phyloP scores from a whole-genome alignment of 1,284 basidiomycete genomes.

The Singerocomus rubriflavus region DNA sequence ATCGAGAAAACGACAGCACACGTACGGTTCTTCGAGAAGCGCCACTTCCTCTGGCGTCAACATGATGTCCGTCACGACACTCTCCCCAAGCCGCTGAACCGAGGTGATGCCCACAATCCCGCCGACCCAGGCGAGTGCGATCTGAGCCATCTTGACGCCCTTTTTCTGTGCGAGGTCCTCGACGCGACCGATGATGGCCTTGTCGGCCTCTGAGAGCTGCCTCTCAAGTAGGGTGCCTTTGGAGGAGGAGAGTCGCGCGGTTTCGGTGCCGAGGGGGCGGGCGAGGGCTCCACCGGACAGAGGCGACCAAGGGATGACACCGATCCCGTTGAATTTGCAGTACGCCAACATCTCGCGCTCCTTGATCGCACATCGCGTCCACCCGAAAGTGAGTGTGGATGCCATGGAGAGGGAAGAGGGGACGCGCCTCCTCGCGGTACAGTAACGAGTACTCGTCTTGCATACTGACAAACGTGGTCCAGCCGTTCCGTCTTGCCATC shows the following conservation, averaged over 20 bases:
- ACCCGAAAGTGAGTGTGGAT: no score
- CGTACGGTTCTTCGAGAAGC: slow-evolving; percentile 33
- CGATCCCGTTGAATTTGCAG: slow-evolving; percentile 46
- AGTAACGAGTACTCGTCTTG: slow-evolving; percentile 43
- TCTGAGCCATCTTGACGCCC: slow-evolving; percentile 39
- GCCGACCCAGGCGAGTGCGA: slow-evolving; percentile 40
- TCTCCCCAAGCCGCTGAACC: slow-evolving; percentile 24
- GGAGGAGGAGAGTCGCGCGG: slow-evolving; percentile 17
- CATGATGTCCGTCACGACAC: slow-evolving; percentile 16
- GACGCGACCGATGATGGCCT: slow-evolving; percentile 39
- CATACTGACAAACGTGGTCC: slow-evolving; percentile 40
- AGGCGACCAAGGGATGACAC: slow-evolving; percentile 43
- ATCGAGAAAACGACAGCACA: background rate
- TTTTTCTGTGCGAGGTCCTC: slow-evolving; percentile 39
- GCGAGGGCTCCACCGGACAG: slow-evolving; percentile 40
- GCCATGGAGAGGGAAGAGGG: no score
- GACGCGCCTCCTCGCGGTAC: slow-evolving; percentile 39
- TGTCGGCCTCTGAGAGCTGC: slow-evolving; percentile 31
- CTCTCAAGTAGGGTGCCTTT: slow-evolving; percentile 33
- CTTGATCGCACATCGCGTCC: slow-evolving; percentile 25
- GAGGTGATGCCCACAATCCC: slow-evolving; percentile 35
- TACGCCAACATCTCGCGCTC: slow-evolving; percentile 48
- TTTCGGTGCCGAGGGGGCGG: slow-evolving; percentile 34
- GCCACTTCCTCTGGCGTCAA: slow-evolving; percentile 28
- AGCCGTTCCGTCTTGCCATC: slow-evolving; percentile 35